Base-by-base conservation (phyloP, 495 filamentous ascomycete species). In the Tuber indicum region DNA sequence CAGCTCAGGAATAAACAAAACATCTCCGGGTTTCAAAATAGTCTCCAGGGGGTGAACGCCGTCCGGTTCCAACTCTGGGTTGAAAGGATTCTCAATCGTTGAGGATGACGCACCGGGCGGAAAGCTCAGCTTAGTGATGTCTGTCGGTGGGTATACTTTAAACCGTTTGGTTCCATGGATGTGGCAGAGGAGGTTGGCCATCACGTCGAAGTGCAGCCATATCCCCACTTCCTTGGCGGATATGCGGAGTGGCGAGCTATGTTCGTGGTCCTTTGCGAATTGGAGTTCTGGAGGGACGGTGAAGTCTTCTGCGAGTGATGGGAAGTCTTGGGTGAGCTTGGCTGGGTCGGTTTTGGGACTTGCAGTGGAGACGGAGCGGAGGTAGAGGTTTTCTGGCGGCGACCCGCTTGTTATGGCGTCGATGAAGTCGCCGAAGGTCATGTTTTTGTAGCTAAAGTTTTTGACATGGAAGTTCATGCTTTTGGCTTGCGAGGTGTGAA, bases 191-290 rank as follows among this genome's bases (percentile, higher is more conserved):
- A 97, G 87, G 81, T 97, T 97, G 41, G 93, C 93, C 90, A 96
- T 94, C 85, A 92, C 91, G 84, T 97, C 93, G 86, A 94, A 97
- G 84, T 97, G 93, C 42, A 97, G 86, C 94, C 94, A 97, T 89
- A 98, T 93, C 42, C 89, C 91, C 5, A 96, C 93, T 14, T 76
- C 79, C 0, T 89, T 90, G 1, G 93, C 92, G 21, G 92, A 94
- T 66, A 97, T 90, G 42, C 94, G 87, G 41, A 97, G 84, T 0
- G 93, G 91, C 0, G 92, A 93, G 82, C 92, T 96, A 82, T 96
- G 93, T n/a, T 88, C 85, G 78, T 90, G 90, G 39, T 89, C 85
- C 1, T 82, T 82, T 3, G 91, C 89, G n/a, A 88, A 84, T 1
- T 85, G 84, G 42, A 97, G 85, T 72, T 90, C 85, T 16, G 87